Evolutionary conservation across 1,139 yeast species (phyloP).

Genomic region (Pichiaceae sp.): DNA sequence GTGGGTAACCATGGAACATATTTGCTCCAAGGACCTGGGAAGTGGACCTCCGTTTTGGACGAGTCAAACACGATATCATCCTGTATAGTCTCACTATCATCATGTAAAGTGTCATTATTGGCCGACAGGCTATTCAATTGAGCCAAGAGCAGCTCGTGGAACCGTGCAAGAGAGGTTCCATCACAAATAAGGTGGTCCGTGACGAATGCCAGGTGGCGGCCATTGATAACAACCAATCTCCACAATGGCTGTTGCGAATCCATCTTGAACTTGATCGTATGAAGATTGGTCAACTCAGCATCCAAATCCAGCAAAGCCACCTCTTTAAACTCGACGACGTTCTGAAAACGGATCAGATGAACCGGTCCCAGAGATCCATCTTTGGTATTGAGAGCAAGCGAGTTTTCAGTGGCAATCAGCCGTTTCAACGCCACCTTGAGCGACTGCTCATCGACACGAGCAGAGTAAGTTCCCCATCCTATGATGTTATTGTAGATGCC

Average conservation of each 20-base stretch:
- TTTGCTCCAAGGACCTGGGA: neutral
- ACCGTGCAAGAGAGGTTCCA: slow-evolving; percentile 1
- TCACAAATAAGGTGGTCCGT: slow-evolving; percentile 3
- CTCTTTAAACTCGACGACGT: slow-evolving; percentile 1
- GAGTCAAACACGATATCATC: neutral
- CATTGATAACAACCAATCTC: slow-evolving; percentile 1
- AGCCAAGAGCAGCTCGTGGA: neutral
- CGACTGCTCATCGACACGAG: neutral
- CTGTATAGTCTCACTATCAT: neutral
- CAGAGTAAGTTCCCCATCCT: neutral
- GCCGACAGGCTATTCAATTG: neutral
- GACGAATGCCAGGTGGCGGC: neutral
- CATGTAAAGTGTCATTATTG: neutral
- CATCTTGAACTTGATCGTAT: neutral
- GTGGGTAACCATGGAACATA: neutral
- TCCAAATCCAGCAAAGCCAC: neutral
- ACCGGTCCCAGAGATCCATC: slow-evolving; percentile 1
- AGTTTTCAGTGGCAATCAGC: neutral
- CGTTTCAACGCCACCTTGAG: neutral
- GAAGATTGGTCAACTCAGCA: neutral
- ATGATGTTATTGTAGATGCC: neutral
- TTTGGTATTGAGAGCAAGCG: slow-evolving; percentile 1
- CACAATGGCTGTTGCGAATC: slow-evolving; percentile 1
- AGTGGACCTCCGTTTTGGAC: neutral
- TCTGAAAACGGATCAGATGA: neutral